Percentiles rank a stretch among this genome's conserved stretches.
phyloP scores from a whole-genome alignment of 2,329 filamentous ascomycete genomes.

The Trichophyton schoenleinii region DNA sequence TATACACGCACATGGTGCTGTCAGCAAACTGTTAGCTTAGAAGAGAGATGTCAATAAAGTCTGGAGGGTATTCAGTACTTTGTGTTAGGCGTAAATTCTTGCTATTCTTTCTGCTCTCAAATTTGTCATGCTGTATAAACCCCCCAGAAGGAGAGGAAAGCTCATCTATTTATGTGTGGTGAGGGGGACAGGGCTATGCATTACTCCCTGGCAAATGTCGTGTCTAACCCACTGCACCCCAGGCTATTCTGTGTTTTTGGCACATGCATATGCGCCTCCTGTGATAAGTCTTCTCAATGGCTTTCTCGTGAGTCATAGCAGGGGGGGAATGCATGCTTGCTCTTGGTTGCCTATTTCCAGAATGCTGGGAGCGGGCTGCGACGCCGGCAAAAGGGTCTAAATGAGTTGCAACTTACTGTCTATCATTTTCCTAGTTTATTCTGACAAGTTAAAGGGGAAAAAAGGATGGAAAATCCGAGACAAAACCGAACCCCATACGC shows the following conservation, averaged over 20 bases:
- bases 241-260: neutral
- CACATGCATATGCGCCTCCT: neutral
- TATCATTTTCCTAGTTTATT: neutral
- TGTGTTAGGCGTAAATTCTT: neutral
- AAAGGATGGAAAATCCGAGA: neutral
- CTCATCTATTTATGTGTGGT: neutral
- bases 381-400: neutral
- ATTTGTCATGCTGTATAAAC: neutral
- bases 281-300: neutral
- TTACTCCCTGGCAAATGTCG: neutral
- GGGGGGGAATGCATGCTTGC: neutral
- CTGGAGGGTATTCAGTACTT: neutral
- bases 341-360: neutral
- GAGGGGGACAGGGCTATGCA: neutral
- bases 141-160: neutral
- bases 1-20: neutral
- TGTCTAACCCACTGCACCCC: neutral
- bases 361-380: neutral
- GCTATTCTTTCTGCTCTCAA: neutral
- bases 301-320: neutral
- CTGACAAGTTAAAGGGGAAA: neutral
- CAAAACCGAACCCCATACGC: slow-evolving; percentile 13
- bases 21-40: neutral
- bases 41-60: neutral
- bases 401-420: neutral